These are phyloP conservation scores for Coprinellus micaceus DNA, from an alignment of 768 basidiomycete species.

Conservation along the genomic window DNA sequence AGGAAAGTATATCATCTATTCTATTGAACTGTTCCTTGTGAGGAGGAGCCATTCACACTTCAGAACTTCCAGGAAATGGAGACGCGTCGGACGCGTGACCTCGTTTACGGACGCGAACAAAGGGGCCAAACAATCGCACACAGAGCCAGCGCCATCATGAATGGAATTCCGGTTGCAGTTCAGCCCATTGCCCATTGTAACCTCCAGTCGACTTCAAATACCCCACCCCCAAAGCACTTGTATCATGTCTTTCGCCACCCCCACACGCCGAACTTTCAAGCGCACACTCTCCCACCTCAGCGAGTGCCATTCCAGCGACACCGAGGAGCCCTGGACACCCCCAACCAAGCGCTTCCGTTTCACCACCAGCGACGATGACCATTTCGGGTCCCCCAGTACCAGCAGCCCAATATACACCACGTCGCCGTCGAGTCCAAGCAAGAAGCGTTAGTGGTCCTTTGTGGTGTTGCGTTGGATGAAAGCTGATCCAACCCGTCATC, in stretches of 20 bases:
- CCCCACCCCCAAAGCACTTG: neutral
- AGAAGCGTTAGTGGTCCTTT: slow-evolving; percentile 21
- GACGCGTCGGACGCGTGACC: slow-evolving; percentile 1
- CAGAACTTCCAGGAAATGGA: no score
- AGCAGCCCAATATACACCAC: neutral
- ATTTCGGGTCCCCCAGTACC: neutral
- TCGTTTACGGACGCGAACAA: slow-evolving; percentile 1
- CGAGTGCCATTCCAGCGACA: slow-evolving; percentile 28
- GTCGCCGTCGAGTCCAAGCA: slow-evolving; percentile 18
- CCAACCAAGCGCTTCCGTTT: slow-evolving; percentile 23
- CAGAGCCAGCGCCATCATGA: neutral
- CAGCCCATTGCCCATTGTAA: neutral
- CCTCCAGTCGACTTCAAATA: neutral
- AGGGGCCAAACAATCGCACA: neutral
- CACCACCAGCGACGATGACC: slow-evolving; percentile 16
- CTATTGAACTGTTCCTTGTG: no score
- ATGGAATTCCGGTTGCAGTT: neutral
- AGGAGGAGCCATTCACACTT: no score
- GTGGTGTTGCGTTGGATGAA: no score
- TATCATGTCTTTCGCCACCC: neutral
- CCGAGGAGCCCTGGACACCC: slow-evolving; percentile 25
- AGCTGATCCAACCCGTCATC: neutral
- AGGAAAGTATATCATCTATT: no score
- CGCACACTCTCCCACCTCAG: neutral
- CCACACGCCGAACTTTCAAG: neutral